Evolutionary conservation across 2,329 filamentous ascomycete genomes (phyloP).

Genomic region (Neophaeococcomyces mojaviensis): DNA sequence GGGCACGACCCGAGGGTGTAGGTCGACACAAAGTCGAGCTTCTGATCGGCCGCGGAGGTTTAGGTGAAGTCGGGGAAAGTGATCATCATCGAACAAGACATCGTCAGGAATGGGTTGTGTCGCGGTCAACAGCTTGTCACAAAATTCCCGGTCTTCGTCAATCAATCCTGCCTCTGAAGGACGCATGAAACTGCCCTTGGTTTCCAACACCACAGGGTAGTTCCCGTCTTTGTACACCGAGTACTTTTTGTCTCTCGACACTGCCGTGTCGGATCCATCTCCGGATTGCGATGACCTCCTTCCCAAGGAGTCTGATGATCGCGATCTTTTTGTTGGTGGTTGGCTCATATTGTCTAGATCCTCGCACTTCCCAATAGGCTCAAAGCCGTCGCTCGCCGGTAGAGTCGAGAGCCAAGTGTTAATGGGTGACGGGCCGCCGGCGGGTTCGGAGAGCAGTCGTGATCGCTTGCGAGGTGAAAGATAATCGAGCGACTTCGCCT

Average conservation of each 20-base stretch:
- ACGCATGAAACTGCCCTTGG: constrained; percentile 15
- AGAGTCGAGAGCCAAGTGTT: constrained; percentile 4
- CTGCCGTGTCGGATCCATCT: constrained; percentile 5
- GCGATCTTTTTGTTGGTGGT: constrained; percentile 12
- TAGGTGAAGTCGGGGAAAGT: constrained; percentile 7
- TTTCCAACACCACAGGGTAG: constrained; percentile 11
- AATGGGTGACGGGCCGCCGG: background rate
- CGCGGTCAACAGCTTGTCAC: background rate
- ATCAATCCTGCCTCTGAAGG: constrained; percentile 8
- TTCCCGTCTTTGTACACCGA: constrained; percentile 10
- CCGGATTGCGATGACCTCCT: too few relatives aligned
- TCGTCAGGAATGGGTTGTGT: constrained; percentile 4
- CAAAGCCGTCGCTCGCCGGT: background rate
- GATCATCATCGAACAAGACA: constrained; percentile 7
- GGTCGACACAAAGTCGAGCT: constrained; percentile 5
- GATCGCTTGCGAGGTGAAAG: constrained; percentile 3
- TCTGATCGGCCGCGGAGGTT: constrained; percentile 5
- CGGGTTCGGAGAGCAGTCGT: too few relatives aligned
- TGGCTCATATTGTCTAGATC: constrained; percentile 6
- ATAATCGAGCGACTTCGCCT: constrained; percentile 6
- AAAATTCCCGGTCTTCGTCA: background rate
- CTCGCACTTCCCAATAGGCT: too few relatives aligned
- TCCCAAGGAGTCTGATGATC: constrained; percentile 5
- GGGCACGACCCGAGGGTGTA: constrained; percentile 5
- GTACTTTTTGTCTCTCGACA: constrained; percentile 13